Evolutionary conservation across 2,329 filamentous ascomycete species (phyloP), one percentile per base, ranked within the genome.

Genomic region (Ophiosphaerella herpotricha): DNA sequence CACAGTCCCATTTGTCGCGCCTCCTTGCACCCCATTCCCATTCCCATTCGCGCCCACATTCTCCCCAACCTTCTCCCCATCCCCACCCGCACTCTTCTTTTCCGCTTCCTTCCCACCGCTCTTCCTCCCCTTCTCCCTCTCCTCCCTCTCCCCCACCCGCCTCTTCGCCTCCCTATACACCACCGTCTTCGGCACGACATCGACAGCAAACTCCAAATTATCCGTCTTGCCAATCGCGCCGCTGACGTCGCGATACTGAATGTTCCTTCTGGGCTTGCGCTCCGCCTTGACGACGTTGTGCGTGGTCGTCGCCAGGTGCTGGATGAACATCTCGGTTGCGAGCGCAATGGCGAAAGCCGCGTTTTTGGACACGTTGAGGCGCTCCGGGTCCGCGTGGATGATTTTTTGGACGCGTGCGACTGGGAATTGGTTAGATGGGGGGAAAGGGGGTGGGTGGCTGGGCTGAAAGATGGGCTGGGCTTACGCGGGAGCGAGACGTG

Each of bases 371-470:
- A 89, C 84, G 55, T 80, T 81, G 55, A 96, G 89, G 55, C 97
- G 93, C 37, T 90, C 85, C 0, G 66, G 67, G 74, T 99, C 94
- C 50, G 91, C 83, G 41, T 85, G 83, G 53, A 99, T 90, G 70
- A 99, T 96, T 77, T 96, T 96, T 77, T 97, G 97, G 51, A 99
- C 90, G 65, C 94, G 85, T 14, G 94, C 90, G 48, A 97, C 94
- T 97, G 64, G 39, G 14, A 9, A 3, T 21, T 21, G 23, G 16
- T 52, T 44, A 53, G 45, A 23, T 21, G 36, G 18, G 24, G 3
- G 38, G 4, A 39, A 31, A 11, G 23, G 16, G 8, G 24, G 16
- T 8, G 33, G 8, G 35, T 16, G 39, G 14, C 21, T 21, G 4
- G 4, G 18, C 18, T 21, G 18, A 3, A 5, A 5, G 4, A 21